A percentile compares a stretch with the other conserved stretches of the same genome.
These are phyloP conservation scores for Globisporangium radiosum DNA, from an alignment of 352 stramenopile genomes.

Conservation along the genomic window DNA sequence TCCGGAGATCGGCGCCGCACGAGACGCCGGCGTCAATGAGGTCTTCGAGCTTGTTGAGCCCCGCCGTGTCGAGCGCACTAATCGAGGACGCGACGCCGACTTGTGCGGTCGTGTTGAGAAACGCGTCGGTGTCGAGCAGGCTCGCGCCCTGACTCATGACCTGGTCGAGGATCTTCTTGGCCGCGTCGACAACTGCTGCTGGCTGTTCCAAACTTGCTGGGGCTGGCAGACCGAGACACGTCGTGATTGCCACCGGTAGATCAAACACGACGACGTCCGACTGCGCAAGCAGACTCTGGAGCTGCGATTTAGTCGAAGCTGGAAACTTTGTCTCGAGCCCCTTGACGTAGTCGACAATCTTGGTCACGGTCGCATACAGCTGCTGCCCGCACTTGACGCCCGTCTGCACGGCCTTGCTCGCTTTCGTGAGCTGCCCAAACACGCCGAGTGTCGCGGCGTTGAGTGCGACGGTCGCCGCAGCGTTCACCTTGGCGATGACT, in stretches of 20 bases:
- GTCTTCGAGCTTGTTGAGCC: neutral
- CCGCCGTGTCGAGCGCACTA: neutral
- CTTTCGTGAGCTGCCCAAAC: slow-evolving; percentile 19
- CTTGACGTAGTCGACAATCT: slow-evolving; percentile 31
- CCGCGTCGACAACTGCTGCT: slow-evolving; percentile 1
- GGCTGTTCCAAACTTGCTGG: neutral
- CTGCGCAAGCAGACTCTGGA: slow-evolving; percentile 36
- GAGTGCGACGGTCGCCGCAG: neutral
- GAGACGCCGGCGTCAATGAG: slow-evolving; percentile 13
- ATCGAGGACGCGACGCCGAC: slow-evolving; percentile 3
- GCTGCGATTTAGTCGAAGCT: slow-evolving; percentile 35
- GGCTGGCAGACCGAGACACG: slow-evolving; percentile 25
- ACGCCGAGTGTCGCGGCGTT: neutral
- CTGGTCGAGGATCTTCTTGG: slow-evolving; percentile 8
- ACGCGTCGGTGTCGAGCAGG: neutral
- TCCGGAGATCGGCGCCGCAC: slow-evolving; percentile 40
- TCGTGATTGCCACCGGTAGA: slow-evolving; percentile 31
- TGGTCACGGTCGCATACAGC: slow-evolving; percentile 33
- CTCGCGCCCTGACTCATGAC: slow-evolving; percentile 26
- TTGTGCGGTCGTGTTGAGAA: neutral
- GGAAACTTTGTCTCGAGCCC: slow-evolving; percentile 22
- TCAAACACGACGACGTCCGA: slow-evolving; percentile 46
- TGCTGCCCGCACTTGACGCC: slow-evolving; percentile 31
- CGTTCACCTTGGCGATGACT: neutral
- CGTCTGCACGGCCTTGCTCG: slow-evolving; percentile 31